Conservation (phyloP, 1,139 yeast genomes). For the Diutina catenulata region DNA sequence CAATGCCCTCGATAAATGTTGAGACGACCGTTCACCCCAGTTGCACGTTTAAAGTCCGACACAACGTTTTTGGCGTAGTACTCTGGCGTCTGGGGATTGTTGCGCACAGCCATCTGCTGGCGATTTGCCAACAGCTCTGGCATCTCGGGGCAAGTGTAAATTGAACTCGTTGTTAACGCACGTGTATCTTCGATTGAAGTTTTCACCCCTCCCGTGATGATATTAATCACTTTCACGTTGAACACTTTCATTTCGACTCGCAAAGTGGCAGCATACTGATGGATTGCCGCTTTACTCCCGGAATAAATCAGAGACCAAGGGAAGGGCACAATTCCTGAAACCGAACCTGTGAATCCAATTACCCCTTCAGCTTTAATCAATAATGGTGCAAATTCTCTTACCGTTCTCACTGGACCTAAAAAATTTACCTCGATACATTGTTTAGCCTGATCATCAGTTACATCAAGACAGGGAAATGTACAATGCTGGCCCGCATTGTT, state of each 20-base stretch:
- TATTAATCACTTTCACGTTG: constrained; percentile 59
- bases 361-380: not conserved
- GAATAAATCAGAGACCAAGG: constrained; percentile 63
- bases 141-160: no score
- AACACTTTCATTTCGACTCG: constrained; percentile 63
- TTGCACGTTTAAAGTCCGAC: no score
- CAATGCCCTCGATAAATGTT: no score
- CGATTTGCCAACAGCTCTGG: no score
- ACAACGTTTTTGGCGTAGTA: no score
- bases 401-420: not conserved
- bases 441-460: not conserved
- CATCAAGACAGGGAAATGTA: not conserved
- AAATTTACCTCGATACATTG: not conserved
- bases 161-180: no score
- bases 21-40: no score
- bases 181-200: no score
- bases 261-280: constrained; percentile 51
- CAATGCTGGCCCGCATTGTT: not conserved
- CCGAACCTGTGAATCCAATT: not conserved
- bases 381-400: not conserved
- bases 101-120: no score
- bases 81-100: no score
- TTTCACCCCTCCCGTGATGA: constrained; percentile 45
- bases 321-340: constrained; percentile 27
- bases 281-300: constrained; percentile 71